A percentile compares a stretch with the other conserved stretches of the same genome.
Conservation (phyloP, 495 filamentous ascomycete species). For the Hypoxylon perforatum region DNA sequence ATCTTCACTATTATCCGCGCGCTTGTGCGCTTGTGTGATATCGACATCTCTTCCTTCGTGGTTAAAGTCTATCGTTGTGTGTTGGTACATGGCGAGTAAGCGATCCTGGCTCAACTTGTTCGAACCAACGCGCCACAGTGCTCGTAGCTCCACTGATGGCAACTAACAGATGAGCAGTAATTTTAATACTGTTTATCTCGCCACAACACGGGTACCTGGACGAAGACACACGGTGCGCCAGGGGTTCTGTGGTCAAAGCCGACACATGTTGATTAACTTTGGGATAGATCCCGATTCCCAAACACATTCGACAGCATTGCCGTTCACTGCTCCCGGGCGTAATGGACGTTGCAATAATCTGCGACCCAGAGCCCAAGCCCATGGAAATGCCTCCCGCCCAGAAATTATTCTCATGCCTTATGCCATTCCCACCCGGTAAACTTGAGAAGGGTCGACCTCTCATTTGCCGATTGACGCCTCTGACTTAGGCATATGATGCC, state of each 20-base stretch:
- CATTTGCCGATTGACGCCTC: constrained; percentile 16
- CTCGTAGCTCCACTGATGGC: constrained; percentile 16
- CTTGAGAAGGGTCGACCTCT: neutral
- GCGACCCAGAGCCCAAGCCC: constrained; percentile 9
- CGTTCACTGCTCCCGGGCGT: neutral
- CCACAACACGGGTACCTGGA: neutral
- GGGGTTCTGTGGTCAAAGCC: constrained; percentile 2
- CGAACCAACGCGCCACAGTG: constrained; percentile 32
- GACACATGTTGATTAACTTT: constrained; percentile 19
- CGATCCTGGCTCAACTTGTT: constrained; percentile 18
- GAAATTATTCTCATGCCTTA: constrained; percentile 13
- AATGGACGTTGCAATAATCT: neutral
- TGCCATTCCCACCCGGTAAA: neutral
- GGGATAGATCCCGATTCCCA: constrained; percentile 29
- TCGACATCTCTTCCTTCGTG: constrained; percentile 3
- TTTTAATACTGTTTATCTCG: neutral
- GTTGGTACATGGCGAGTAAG: constrained; percentile 20
- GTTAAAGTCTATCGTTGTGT: constrained; percentile 9
- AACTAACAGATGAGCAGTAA: constrained; percentile 8
- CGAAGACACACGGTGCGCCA: constrained; percentile 23
- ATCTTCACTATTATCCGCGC: constrained; percentile 29
- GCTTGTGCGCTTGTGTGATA: constrained; percentile 32
- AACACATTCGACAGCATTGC: constrained; percentile 7
- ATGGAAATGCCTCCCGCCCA: constrained; percentile 14
- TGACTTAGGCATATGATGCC: constrained; percentile 1